Evolutionary conservation across 805 yeast genomes (phyloP), one percentile per base, ranked within the genome.

Genomic region (Sungouiella blattae): DNA sequence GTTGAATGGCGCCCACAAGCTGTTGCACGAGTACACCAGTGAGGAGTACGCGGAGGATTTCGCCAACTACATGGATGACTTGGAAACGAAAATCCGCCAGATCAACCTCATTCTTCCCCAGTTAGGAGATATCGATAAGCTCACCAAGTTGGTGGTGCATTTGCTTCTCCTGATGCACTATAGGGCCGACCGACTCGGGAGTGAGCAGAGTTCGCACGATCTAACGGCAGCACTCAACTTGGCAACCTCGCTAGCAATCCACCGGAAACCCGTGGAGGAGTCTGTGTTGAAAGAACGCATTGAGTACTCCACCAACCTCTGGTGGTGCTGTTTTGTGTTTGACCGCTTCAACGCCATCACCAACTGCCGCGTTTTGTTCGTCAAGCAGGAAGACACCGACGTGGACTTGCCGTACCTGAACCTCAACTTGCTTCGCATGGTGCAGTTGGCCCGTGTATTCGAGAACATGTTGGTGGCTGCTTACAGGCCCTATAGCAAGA

Each of bases 301-400:
- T 4, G 42, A 31, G 20, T 56, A 58, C 30, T 41, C 53, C 12
- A 45, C 54, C 11, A 47, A 54, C 26, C 39, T 62, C 13, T 63
- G 66, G 64, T 63, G 67, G 67, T 43, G 52, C 28, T 49, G 62
- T 29, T 62, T 48, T 35, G 39, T 61, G 3, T 38, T 62, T 28
- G 69, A 63, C 40, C 39, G 65, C 15, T 53, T 60, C 41, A 61
- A 52, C 39, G 64, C 69, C 5, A 47, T 64, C 34, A 61, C 64
- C 17, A 65, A 63, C 38, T 65, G 69, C 5, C 50, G 69, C 12
- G 64, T 68, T 2, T 48, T 64, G 24, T 51, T 60, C n/a, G 49
- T 67, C 34, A 55, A 62, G 28, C 49, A 60, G 17, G 64, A 59
- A 18, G 73, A 69, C 39, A 63, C 64, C 22, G 65, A 67, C 32